phyloP scores from a whole-genome alignment of 1,284 basidiomycete genomes.

The Pseudozyma thailandica region DNA sequence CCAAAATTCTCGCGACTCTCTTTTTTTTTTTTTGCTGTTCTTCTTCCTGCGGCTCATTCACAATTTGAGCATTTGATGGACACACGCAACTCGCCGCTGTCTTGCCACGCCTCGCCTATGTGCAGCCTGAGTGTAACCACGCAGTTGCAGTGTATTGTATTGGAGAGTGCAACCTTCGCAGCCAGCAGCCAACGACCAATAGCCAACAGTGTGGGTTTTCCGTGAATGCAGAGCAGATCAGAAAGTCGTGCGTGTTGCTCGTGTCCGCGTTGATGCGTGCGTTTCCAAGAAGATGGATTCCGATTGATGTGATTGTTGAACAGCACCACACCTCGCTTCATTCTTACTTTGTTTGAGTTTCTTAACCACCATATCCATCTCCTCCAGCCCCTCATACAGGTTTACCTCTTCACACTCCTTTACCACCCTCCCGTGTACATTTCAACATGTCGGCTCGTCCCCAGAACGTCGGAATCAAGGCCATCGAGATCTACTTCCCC shows the following conservation, averaged over 20 bases:
- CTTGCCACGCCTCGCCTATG: too few species aligned
- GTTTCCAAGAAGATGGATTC: background rate
- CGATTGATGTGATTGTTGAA: background rate
- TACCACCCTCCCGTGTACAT: constrained; percentile 6
- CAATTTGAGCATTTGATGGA: too few species aligned
- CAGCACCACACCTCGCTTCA: too few species aligned
- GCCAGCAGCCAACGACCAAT: too few species aligned
- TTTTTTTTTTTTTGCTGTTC: too few species aligned
- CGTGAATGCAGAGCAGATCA: constrained; percentile 1
- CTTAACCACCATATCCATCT: constrained; percentile 8
- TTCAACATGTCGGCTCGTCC: constrained; percentile 73
- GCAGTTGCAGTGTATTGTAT: too few species aligned
- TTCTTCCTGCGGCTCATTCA: too few species aligned
- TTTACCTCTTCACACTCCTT: constrained; percentile 26
- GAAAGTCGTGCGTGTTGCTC: constrained; percentile 3
- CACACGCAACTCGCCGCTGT: too few species aligned
- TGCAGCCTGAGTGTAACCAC: too few species aligned
- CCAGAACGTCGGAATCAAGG: constrained; percentile 90
- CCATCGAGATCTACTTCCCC: constrained; percentile 92
- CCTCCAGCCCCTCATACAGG: constrained; percentile 13
- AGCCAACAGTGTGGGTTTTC: too few species aligned
- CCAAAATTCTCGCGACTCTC: too few species aligned
- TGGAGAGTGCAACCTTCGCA: background rate
- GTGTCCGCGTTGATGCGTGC: background rate
- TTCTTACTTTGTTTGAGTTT: background rate